A percentile compares a stretch with the other conserved stretches of the same genome.
phyloP scores from a whole-genome alignment of 345 rosid genomes.

The Tarenaya hassleriana region DNA sequence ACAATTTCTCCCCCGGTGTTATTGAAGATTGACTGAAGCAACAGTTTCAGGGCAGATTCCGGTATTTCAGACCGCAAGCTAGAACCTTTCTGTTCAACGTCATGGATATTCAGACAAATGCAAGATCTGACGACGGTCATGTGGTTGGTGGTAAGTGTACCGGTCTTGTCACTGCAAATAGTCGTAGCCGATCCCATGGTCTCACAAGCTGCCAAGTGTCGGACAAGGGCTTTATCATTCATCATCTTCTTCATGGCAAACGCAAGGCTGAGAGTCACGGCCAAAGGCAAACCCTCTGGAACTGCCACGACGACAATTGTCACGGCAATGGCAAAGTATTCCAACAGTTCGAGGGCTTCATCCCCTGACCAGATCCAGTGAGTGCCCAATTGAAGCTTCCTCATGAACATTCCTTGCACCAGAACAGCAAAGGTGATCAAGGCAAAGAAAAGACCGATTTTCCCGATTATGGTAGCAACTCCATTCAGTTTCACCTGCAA shows the following conservation, averaged over 20 bases:
- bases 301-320: slow-evolving; percentile 96
- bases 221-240: slow-evolving; percentile 91
- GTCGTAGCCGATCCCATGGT: slow-evolving; percentile 97
- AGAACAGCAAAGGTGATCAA: slow-evolving; percentile 75
- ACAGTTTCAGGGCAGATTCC: slow-evolving; percentile 42
- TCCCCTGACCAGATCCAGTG: slow-evolving; percentile 71
- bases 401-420: slow-evolving; percentile 61
- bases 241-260: slow-evolving; percentile 98
- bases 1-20: slow-evolving; percentile 93
- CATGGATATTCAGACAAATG: slow-evolving; percentile 60
- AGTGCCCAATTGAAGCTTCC: slow-evolving; percentile 44
- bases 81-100: slow-evolving; percentile 39
- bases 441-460: slow-evolving; percentile 77
- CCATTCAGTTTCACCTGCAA: slow-evolving; percentile 90
- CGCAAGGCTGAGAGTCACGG: slow-evolving; percentile 93
- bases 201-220: slow-evolving; percentile 93
- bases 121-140: slow-evolving; percentile 93
- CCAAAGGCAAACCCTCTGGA: slow-evolving; percentile 92
- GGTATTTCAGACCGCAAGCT: slow-evolving; percentile 53
- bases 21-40: slow-evolving; percentile 73
- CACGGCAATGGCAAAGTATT: slow-evolving; percentile 84
- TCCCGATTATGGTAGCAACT: slow-evolving; percentile 87
- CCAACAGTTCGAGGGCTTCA: slow-evolving; percentile 65
- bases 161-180: slow-evolving; percentile 91
- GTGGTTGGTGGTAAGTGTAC: slow-evolving; percentile 84